Base-by-base conservation (phyloP, 192 early-diverging fungal species). In the Neocallimastix lanati region DNA sequence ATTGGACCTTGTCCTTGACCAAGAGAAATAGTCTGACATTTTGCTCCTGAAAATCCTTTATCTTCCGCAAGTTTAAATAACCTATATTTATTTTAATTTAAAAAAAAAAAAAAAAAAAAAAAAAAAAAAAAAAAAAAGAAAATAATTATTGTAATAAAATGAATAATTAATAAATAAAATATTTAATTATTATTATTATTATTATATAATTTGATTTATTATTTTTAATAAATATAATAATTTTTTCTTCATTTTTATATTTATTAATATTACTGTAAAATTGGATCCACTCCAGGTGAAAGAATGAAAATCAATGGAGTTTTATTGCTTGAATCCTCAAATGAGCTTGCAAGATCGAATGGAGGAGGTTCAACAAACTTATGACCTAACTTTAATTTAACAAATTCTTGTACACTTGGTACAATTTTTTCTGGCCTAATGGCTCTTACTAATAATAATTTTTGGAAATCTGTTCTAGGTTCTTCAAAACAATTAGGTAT, bases 321-420 rank as follows among this genome's bases (percentile, higher is more conserved):
- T 28, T 84, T 81, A 79, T 86, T 82, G 80, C 81, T 91, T 14
- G 89, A 88, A 79, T 91, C 89, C 28, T 91, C 89, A 79, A 83
- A 91, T 84, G 87, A 88, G 36, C 86, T 88, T 7, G 83, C 84
- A 36, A 91, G 77, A 80, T 91, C 88, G 81, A 91, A 91, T 29
- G 88, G 88, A 15, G 89, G 89, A 28, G 89, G 89, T 82, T 91
- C 89, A 35, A 91, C 90, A 80, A 91, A 91, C 82, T 90, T 91
- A 76, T 91, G 89, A 2, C 89, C 89, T 28, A 91, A 79, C 78
- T 91, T 91, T 29, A 88, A 76, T 77, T 86, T 88, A 16, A 91
- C 88, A 84, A 90, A 91, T 21, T 88, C 85, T 77, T 88, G 87
- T 13, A 90, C 80, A 15, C 83, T 82, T 0, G 88, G 87, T n/a